Evolutionary conservation across 768 basidiomycete species (phyloP).

Genomic region (Mycena haematopus): DNA sequence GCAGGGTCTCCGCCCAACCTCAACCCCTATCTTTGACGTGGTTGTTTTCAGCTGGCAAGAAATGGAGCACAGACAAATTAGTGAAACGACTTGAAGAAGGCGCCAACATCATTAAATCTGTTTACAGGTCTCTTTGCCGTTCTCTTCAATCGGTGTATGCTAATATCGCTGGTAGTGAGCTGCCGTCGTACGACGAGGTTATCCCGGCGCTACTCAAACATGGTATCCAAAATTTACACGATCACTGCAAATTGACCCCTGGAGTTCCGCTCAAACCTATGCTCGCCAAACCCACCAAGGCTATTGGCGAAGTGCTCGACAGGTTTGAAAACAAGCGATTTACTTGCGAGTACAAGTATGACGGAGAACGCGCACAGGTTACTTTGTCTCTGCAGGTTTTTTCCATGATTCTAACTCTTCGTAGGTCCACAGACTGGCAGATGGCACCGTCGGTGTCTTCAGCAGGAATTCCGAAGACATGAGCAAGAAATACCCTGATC

Average conservation of each 20-base stretch:
- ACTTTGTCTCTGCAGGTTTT: constrained; percentile 10
- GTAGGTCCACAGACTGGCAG: constrained; percentile 84
- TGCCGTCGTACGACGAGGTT: constrained; percentile 91
- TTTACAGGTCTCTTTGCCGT: constrained; percentile 74
- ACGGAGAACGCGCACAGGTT: constrained; percentile 96
- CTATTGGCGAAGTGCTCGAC: constrained; percentile 96
- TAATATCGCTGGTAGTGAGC: constrained; percentile 63
- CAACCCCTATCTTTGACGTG: neutral
- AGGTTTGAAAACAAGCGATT: constrained; percentile 94
- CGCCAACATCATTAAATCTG: constrained; percentile 78
- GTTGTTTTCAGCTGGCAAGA: constrained; percentile 63
- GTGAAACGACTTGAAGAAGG: constrained; percentile 77
- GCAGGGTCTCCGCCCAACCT: constrained; percentile 37
- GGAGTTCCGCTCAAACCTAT: constrained; percentile 98
- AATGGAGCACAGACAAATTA: constrained; percentile 77
- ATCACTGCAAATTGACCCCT: constrained; percentile 89
- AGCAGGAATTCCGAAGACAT: constrained; percentile 99
- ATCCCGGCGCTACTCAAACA: constrained; percentile 86
- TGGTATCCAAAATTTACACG: constrained; percentile 73
- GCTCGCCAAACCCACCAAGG: constrained; percentile 99
- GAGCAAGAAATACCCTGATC: constrained; percentile 98
- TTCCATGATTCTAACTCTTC: neutral
- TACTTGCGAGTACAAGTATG: constrained; percentile 99
- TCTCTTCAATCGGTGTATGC: neutral
- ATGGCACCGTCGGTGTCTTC: constrained; percentile 90